These are phyloP conservation scores for Neolentinus lepideus DNA, from an alignment of 1,284 basidiomycete species.

Conservation along the genomic window DNA sequence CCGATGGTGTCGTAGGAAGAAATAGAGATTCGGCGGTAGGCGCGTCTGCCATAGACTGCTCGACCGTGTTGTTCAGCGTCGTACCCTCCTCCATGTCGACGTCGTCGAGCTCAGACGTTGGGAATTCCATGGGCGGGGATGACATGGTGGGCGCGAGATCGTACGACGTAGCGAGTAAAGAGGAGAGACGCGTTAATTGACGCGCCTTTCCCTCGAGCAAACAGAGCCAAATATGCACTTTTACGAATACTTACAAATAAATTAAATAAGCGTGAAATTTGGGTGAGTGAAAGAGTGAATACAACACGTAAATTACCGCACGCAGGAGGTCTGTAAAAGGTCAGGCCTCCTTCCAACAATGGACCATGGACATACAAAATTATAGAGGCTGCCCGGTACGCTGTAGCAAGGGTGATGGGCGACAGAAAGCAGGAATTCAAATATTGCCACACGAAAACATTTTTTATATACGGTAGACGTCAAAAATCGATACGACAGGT, in stretches of 20 bases:
- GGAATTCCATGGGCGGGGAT: constrained; percentile 63
- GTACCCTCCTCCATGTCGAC: constrained; percentile 45
- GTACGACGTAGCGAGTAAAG: not conserved
- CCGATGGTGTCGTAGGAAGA: constrained; percentile 53
- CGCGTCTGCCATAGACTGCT: constrained; percentile 39
- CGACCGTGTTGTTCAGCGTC: constrained; percentile 12
- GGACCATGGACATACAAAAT: too few species aligned
- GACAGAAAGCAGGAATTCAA: too few species aligned
- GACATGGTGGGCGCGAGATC: constrained; percentile 42
- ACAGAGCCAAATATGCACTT: not conserved
- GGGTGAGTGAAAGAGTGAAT: too few species aligned
- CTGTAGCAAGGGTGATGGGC: too few species aligned
- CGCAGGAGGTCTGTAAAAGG: too few species aligned
- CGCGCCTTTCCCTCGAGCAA: not conserved
- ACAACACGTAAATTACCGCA: too few species aligned
- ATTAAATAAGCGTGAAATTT: not conserved
- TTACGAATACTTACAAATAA: not conserved
- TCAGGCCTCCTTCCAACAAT: too few species aligned
- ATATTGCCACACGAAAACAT: too few species aligned
- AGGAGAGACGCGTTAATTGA: not conserved
- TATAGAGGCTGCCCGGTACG: too few species aligned
- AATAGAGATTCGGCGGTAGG: constrained; percentile 47
- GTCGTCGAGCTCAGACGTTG: constrained; percentile 51
- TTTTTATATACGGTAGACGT: too few species aligned
- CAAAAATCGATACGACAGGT: too few species aligned